phyloP scores from a whole-genome alignment of 805 yeast species.

The Torulaspora quercuum region DNA sequence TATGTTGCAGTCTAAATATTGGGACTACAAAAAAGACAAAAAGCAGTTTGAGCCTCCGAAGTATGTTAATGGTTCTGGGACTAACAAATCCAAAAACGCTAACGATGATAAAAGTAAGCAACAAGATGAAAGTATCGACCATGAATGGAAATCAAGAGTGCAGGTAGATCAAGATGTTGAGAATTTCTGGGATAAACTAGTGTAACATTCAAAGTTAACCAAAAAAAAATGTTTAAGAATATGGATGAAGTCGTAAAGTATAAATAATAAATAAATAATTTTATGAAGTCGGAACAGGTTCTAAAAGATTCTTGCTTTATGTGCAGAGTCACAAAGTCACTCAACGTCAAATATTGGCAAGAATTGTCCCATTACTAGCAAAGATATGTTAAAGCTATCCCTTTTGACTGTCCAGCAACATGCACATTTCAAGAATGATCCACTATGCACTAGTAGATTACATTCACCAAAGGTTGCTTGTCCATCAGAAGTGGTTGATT shows the following conservation, averaged over 20 bases:
- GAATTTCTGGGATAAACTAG: conserved; percentile 24
- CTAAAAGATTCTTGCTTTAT: no score
- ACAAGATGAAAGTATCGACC: not conserved
- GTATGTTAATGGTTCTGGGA: conserved; percentile 32
- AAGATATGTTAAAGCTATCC: conserved; percentile 79
- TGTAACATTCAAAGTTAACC: no score
- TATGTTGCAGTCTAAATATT: conserved; percentile 40
- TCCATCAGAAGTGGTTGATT: conserved; percentile 13
- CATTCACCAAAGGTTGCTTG: conserved; percentile 36
- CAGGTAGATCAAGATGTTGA: conserved; percentile 25
- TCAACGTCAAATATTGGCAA: conserved; percentile 52
- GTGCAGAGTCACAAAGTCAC: no score
- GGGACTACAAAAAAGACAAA: conserved; percentile 60
- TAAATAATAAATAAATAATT: conserved; percentile 1
- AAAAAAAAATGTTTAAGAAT: conserved; percentile 1
- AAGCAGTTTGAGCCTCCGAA: conserved; percentile 54
- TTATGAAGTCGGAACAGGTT: not conserved
- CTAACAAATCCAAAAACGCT: not conserved
- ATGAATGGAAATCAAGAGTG: conserved; percentile 22
- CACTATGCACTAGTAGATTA: conserved; percentile 39
- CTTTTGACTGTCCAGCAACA: conserved; percentile 84
- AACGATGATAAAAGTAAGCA: not conserved
- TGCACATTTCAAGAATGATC: conserved; percentile 55
- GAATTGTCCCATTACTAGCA: conserved; percentile 79
- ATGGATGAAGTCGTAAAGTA: conserved; percentile 1